These are phyloP conservation scores for Pilobolus umbonatus DNA, from an alignment of 192 early-diverging fungal genomes.

Conservation along the genomic window DNA sequence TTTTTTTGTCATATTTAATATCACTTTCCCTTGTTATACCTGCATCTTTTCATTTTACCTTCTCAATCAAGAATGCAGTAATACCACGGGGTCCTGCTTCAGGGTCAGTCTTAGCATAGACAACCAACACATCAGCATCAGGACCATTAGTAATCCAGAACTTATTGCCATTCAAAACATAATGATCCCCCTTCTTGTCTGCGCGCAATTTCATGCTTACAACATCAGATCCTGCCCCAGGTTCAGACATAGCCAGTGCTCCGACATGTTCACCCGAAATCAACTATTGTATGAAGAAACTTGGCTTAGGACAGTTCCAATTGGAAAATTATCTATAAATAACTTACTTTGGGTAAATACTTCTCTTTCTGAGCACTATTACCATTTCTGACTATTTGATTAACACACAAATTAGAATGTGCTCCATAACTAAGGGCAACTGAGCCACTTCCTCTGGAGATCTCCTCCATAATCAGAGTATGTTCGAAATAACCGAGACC, in stretches of 20 bases:
- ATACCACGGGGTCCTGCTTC: conserved; percentile 81
- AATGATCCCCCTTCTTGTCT: conserved; percentile 77
- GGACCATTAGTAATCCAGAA: conserved; percentile 98
- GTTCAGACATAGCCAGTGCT: conserved; percentile 93
- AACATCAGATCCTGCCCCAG: conserved; percentile 86
- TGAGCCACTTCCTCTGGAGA: conserved; percentile 81
- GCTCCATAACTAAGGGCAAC: conserved; percentile 94
- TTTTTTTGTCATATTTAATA: conserved; percentile 4
- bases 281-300: conserved; percentile 37
- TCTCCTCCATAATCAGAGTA: conserved; percentile 89
- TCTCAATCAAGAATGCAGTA: conserved; percentile 93
- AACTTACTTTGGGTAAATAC: conserved; percentile 68
- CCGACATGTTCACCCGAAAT: conserved; percentile 87
- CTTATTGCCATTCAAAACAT: conserved; percentile 86
- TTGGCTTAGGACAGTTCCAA: neutral
- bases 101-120: conserved; percentile 86
- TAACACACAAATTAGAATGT: conserved; percentile 96
- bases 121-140: conserved; percentile 84
- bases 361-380: conserved; percentile 82
- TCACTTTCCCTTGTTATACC: no score
- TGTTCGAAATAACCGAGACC: conserved; percentile 89
- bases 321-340: neutral
- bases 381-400: conserved; percentile 92
- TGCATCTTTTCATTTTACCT: conserved; percentile 47
- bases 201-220: conserved; percentile 86